Base-by-base conservation (phyloP, 352 stramenopile genomes). In the Globisporangium rhizosaccharum region DNA sequence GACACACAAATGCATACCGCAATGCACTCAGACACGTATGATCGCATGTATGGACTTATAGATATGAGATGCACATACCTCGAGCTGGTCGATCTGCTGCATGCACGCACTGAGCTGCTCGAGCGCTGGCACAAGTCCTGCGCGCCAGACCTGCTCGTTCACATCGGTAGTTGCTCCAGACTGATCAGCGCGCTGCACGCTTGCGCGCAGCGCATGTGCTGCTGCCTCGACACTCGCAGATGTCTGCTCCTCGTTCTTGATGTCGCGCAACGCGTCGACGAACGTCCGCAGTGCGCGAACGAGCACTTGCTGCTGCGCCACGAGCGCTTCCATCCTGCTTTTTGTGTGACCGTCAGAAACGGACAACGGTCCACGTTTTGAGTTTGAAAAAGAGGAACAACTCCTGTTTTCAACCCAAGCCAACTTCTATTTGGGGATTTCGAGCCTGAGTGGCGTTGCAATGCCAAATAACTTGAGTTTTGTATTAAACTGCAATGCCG, bases 191-290 rank as follows among this genome's bases (percentile, higher is more conserved):
- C 45, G 23, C 10, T 30, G 6, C 2, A 54, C 26, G 45, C 52
- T 54, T 14, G 17, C 46, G 49, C 77, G 79, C 2, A 82, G 55
- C 42, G 11, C 61, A 9, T 66, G 68, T 46, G 87, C 67, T 15
- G 79, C 78, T 12, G 33, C 28, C 11, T 65, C 52, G 6, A 88
- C 58, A 1, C 62, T 37, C 0, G 33, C 57, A 12, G 56, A 47
- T 10, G 75, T 61, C 15, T 70, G 47, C 2, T 66, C 61, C 9
- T 62, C 50, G 20, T 54, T 63, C 53, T 83, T 81, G 18, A 87
- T 61, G 48, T 77, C 80, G 42, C 80, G 78, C 36, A 92, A 58
- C 48, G 78, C 72, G 63, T 90, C 80, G 23, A 92, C 72, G 65
- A 92, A 89, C 48, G 56, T 61, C n/a, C 71, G 73, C 54, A 92